Evolutionary conservation across 805 yeast species (phyloP), one percentile per base, ranked within the genome.

Genomic region (Lipomyces mesembrius): DNA sequence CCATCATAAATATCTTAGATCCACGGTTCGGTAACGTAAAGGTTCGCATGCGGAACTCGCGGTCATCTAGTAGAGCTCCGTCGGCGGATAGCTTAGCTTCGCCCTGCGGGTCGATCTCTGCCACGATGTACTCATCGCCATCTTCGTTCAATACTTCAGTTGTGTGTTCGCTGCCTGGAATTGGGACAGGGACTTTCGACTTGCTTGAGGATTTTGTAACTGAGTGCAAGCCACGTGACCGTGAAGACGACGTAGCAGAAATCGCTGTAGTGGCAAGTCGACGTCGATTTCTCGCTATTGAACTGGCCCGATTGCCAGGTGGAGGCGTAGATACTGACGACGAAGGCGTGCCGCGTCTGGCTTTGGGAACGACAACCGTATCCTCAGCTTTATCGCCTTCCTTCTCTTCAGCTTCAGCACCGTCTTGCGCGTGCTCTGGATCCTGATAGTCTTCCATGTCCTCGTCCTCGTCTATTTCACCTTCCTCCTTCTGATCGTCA

Each of bases 51-150:
- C 80, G 57, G 65, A 75, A 84, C 58, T 77, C 76, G 51, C 85
- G 76, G 5, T 79, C 82, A 29, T 79, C 82, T 17, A 72, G 57
- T 12, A 83, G 68, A 55, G 72, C 70, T 0, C 87, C 87, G 61
- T 77, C 76, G 11, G 70, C 70, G 7, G 80, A 75, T 2, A 84
- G 75, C 64, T 84, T 84, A 29, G 72, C 65, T 62, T 84, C 87
- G 25, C 87, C 87, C 25, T 72, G 72, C n/a, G 76, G 74, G 67
- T 84, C 86, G 34, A 71, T 67, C 39, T 72, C 73, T 2, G 72
- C 66, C 7, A 71, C 70, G 52, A 74, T 74, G 61, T 75, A 80
- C 61, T 79, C 82, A 63, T 76, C 79, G 22, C 76, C 77, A 1
- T 64, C 72, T 1, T 74, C 71, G 39, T 67, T 72, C 12, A 73